Evolutionary conservation across 306 rosid genomes (phyloP), one percentile per base, ranked within the genome.

Genomic region (Pterocarpus santalinus): DNA sequence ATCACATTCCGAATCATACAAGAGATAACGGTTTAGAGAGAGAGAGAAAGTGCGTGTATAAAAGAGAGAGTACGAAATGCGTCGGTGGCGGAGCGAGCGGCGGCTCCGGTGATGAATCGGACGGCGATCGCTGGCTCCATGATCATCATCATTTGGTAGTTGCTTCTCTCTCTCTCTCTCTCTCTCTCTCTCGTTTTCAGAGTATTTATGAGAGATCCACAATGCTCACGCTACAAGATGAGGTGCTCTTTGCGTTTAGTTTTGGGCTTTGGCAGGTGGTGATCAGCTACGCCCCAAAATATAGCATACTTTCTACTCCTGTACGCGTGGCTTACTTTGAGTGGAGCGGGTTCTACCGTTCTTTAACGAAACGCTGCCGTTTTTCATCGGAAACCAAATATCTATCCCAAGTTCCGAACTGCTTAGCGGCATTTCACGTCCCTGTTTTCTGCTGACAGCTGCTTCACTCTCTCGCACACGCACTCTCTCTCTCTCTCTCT

Each of bases 101-200:
- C 83, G 22, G 86, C 72, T 47, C 72, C 86, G 91, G 88, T 79
- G 86, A 87, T 73, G 89, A 93, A 82, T 6, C 92, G 88, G 8
- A 87, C 78, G 90, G 94, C 87, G 86, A 92, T 90, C 82, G 92
- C 87, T 44, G 97, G 90, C 53, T 95, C 93, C 72, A 88, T 80
- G 72, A 92, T 81, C 85, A 82, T 90, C 89, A 69, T 86, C 53
- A 33, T 86, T 12, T 38, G 34, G 47, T 72, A 28, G 33, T 35
- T 66, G 5, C 3, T 15, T 32, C 35, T 14, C 1, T 12, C 73
- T 73, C 49, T 4, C 14, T 69, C 6, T 78, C 22, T 41, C n/a
- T 43, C 13, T 47, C 22, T 15, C 2, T n/a, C 69, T 69, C 49
- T 7, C 14, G 60, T 11, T 67, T 13, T 41, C n/a, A 16, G 61